Evolutionary conservation across 345 rosid species (phyloP), one percentile per base, ranked within the genome.

Genomic region (Chamaenerion angustifolium): DNA sequence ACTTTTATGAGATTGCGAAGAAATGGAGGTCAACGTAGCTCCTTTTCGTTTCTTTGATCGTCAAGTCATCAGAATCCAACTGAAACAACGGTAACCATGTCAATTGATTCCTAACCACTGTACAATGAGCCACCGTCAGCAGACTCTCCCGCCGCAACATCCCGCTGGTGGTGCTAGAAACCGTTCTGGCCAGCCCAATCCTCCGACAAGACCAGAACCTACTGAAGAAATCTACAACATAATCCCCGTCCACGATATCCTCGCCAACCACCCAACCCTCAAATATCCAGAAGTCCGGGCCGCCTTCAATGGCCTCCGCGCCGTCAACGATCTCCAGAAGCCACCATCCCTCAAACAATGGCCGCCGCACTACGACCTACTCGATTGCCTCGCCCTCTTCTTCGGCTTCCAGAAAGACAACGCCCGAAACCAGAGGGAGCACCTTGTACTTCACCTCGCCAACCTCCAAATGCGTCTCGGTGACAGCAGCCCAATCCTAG

Each of bases 391-490:
- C 3, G 77, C 82, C 9, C 68, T 83, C 19, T 81, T 85, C 76
- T 90, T 90, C 54, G 86, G 95, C 0, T 90, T 90, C 65, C 98
- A 90, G 49, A 59, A 54, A 14, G 92, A 76, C 52, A 90, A 71
- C 68, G 95, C 86, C 10, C 78, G 88, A 21, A 90, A 90, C 71
- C 95, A 90, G 71, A 61, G 98, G 40, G 98, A 90, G 69, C 95
- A 90, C 49, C 55, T 90, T 13, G 95, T 90, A 46, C 94, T 86
- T 47, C 98, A 86, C 61, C 78, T 90, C 21, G 83, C 98, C 8
- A 90, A 90, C 61, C 88, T 93, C 9, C 98, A 86, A 77, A 85
- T 90, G 98, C 92, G 98, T 12, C 88, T 86, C 25, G 52, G 94
- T n/a, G 95, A 86, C 45, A 76, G 77, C 54, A 77, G 77, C 54